These are phyloP conservation scores for Xylaria sp. DNA, from an alignment of 2,329 filamentous ascomycete genomes.

Conservation along the genomic window DNA sequence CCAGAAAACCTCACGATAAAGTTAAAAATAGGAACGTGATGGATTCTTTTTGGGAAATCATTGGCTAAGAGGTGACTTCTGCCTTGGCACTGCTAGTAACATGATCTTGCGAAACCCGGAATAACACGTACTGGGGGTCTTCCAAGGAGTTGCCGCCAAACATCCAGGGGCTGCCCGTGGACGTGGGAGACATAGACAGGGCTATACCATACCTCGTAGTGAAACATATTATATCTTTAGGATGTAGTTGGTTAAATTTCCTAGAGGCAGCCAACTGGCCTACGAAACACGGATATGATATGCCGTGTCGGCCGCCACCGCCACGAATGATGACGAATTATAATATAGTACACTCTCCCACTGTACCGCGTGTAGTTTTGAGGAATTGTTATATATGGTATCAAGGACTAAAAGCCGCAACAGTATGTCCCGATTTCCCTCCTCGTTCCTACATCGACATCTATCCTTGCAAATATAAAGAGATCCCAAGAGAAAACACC, in stretches of 20 bases:
- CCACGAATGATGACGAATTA: not conserved
- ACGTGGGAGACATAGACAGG: not conserved
- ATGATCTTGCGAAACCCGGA: not conserved
- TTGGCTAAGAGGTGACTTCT: not conserved
- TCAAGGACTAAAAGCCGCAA: not conserved
- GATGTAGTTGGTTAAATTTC: not conserved
- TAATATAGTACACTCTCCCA: not conserved
- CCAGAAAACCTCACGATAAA: not conserved
- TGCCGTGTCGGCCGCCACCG: not conserved
- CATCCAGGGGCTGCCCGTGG: conserved; percentile 4
- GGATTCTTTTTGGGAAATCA: not conserved
- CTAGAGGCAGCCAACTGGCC: not conserved
- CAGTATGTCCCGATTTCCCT: not conserved
- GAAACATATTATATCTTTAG: not conserved
- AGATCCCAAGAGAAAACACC: not conserved
- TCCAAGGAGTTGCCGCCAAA: not conserved
- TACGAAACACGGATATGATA: not conserved
- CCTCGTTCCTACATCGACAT: not conserved
- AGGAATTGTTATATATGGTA: not conserved
- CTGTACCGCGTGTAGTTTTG: not conserved
- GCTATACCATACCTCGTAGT: not conserved
- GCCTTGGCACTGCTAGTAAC: not conserved
- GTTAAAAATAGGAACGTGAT: conserved; percentile 10
- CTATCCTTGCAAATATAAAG: no score
- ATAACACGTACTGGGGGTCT: not conserved